Evolutionary conservation across 2,329 filamentous ascomycete species (phyloP).

Genomic region (Xylariaceae sp.): DNA sequence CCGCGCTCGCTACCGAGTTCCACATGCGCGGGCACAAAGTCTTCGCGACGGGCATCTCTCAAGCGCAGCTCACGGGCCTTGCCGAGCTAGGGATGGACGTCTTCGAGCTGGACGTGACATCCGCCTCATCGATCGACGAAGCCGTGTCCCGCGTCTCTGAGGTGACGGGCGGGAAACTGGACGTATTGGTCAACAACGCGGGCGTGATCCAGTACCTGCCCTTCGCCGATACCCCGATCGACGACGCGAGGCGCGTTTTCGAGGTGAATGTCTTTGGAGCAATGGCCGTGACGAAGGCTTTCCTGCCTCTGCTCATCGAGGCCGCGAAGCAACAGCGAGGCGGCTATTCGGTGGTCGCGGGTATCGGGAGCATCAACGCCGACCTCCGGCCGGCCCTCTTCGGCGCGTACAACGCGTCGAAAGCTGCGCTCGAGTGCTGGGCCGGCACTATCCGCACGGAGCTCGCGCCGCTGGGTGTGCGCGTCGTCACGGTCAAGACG

Average conservation of each 20-base stretch:
- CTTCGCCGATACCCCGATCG: constrained; percentile 20
- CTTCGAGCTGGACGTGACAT: constrained; percentile 25
- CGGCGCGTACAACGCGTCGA: constrained; percentile 25
- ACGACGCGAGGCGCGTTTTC: constrained; percentile 18
- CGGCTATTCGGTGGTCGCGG: constrained; percentile 17
- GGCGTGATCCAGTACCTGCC: constrained; percentile 22
- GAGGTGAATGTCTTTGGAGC: constrained; percentile 28
- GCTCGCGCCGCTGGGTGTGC: constrained; percentile 23
- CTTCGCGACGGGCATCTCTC: constrained; percentile 26
- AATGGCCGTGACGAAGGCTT: constrained; percentile 28
- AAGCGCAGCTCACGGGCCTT: constrained; percentile 15
- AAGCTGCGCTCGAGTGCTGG: constrained; percentile 23
- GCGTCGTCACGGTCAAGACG: constrained; percentile 25
- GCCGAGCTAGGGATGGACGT: constrained; percentile 20
- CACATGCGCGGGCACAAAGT: constrained; percentile 27
- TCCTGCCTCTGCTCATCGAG: constrained; percentile 25
- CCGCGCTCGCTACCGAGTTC: constrained; percentile 26
- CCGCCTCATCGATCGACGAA: constrained; percentile 14
- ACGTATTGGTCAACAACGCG: constrained; percentile 26
- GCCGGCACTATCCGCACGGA: constrained; percentile 21
- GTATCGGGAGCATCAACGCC: constrained; percentile 21
- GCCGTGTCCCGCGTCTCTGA: constrained; percentile 13
- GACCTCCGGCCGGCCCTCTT: constrained; percentile 20
- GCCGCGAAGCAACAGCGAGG: constrained; percentile 13
- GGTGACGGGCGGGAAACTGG: constrained; percentile 18